phyloP scores from a whole-genome alignment of 2,329 filamentous ascomycete genomes.

The Ophiobolus disseminans region DNA sequence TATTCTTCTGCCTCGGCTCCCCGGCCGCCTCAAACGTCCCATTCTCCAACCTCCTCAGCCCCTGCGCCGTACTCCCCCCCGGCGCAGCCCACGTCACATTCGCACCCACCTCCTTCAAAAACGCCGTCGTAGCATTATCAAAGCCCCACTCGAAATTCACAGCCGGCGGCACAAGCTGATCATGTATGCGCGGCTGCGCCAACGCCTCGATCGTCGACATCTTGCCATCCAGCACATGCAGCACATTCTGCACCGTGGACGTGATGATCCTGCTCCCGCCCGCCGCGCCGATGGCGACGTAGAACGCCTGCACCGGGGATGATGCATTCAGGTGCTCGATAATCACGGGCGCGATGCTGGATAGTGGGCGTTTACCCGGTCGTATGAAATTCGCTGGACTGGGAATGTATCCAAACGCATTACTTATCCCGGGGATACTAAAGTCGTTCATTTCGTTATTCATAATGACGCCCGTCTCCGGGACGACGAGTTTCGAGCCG shows the following conservation, averaged over 20 bases:
- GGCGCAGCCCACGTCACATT: constrained; percentile 73
- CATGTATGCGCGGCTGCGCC: constrained; percentile 73
- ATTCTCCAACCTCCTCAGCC: constrained; percentile 65
- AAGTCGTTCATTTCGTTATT: constrained; percentile 65
- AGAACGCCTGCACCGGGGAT: constrained; percentile 54
- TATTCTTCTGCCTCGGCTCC: constrained; percentile 76
- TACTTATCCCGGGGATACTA: constrained; percentile 77
- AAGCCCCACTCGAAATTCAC: constrained; percentile 73
- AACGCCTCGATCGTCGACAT: constrained; percentile 69
- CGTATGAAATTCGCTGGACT: constrained; percentile 81
- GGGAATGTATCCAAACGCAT: constrained; percentile 86
- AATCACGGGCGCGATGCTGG: constrained; percentile 81
- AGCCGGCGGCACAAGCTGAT: constrained; percentile 78
- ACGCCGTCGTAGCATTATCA: constrained; percentile 68
- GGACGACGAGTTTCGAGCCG: constrained; percentile 78
- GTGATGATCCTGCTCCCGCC: constrained; percentile 87
- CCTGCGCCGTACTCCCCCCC: constrained; percentile 74
- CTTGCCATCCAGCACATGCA: constrained; percentile 73
- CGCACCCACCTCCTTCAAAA: constrained; percentile 70
- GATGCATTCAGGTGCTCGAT: constrained; percentile 69
- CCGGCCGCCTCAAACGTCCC: constrained; percentile 79
- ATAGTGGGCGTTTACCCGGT: constrained; percentile 81
- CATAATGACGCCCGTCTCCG: constrained; percentile 82
- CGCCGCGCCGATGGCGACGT: constrained; percentile 75
- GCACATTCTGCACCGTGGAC: constrained; percentile 74